phyloP scores from a whole-genome alignment of 257 asterid genomes.

The Primulina huaijiensis region DNA sequence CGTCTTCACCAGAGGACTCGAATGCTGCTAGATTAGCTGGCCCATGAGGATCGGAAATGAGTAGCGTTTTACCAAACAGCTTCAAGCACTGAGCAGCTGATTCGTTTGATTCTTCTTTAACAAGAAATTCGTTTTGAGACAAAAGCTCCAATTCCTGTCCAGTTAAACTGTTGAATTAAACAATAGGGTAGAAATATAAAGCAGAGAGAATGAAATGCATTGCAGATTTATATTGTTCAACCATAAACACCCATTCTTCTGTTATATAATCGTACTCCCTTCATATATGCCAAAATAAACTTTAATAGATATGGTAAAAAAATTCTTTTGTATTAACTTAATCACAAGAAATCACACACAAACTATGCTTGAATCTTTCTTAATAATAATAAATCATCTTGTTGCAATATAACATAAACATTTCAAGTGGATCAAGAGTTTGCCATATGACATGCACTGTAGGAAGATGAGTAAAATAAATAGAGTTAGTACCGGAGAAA shows the following conservation, averaged over 20 bases:
- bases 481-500: conserved; percentile 41
- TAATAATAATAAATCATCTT: too few relatives aligned
- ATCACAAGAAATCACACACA: background rate
- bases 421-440: conserved; percentile 18
- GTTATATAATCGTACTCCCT: background rate
- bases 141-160: conserved; percentile 53
- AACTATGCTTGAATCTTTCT: background rate
- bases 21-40: conserved; percentile 28
- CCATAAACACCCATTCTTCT: background rate
- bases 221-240: background rate
- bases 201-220: background rate
- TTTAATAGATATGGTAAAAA: too few relatives aligned
- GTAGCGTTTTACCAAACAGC: conserved; percentile 79
- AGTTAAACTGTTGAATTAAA: background rate
- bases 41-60: conserved; percentile 39
- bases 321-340: too few relatives aligned
- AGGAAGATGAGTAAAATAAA: conserved; percentile 5
- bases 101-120: conserved; percentile 43
- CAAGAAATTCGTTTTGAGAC: conserved; percentile 31
- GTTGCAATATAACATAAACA: background rate
- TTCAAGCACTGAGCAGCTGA: conserved; percentile 54
- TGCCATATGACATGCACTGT: background rate
- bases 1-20: conserved; percentile 28
- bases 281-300: background rate
- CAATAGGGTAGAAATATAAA: background rate